Evolutionary conservation across 108 stramenopile genomes (phyloP), one percentile per base, ranked within the genome.

Genomic region (Ochromonas danica): DNA sequence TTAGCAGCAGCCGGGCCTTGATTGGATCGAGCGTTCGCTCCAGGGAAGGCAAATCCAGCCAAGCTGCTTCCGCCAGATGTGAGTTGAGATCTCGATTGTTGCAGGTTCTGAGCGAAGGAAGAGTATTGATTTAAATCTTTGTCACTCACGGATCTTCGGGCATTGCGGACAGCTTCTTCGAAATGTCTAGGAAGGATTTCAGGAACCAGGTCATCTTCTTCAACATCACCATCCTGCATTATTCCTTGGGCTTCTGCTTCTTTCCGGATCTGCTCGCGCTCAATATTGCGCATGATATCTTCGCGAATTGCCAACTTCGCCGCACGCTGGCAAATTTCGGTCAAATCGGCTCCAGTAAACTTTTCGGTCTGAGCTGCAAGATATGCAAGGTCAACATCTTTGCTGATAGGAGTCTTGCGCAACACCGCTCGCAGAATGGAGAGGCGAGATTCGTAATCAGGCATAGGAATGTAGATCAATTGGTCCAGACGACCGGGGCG

Each of bases 391-490:
- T 99, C 97, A 39, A 99, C 96, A 62, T 99, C 98, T 85, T 94
- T 94, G 65, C 94, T 91, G 39, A 99, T 88, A 41, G 98, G 98
- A 33, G 92, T 91, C 90, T 99, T 98, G 81, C 96, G 93, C 2
- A 99, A 90, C 36, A 94, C 94, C 43, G 98, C 97, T 78, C 94
- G 94, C 40, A 99, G 90, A 84, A 99, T 97, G 45, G 90, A 91
- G 71, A 97, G 85, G 62, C 98, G 93, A 80, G 90, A 89, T 81
- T 98, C 98, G 82, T 90, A 93, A 87, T 99, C 98, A 2, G 98
- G 98, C 94, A 98, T 96, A 77, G 98, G 98, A 81, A 99, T 99
- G 91, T 96, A 99, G 79, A 99, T 97, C 30, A 99, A 92, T 88
- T 99, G 98, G 90, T 99, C 98, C 30, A 99, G 89, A 85, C 98